Base-by-base conservation (phyloP, 2,329 filamentous ascomycete genomes). In the Ascochyta fabae region DNA sequence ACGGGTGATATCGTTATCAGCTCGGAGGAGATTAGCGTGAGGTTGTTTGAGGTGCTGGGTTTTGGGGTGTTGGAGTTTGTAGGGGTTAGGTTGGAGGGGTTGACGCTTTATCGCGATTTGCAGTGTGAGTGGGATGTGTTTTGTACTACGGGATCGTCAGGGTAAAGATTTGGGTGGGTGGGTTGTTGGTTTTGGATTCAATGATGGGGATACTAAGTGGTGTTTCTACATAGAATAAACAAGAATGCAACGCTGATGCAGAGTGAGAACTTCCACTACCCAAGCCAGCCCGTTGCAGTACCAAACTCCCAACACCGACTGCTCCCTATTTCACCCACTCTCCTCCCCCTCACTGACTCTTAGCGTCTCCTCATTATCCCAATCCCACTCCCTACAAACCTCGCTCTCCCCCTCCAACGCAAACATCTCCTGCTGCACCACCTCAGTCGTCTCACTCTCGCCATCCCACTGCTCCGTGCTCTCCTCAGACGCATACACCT, bases 401-500 rank as follows among this genome's bases (percentile, higher is more conserved):
- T 57, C 54, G 15, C 43, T 53, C 35, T 57, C 48, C 1, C 44
- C 54, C 40, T 57, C 54, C 33, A 57, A 22, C 48, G 54, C 54
- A 44, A 57, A 48, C 54, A 57, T 57, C 34, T 57, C 54, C 34
- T 52, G 48, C 54, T 48, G 43, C 44, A 57, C 8, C 12, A 57
- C 54, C 29, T 57, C 54, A 0, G 54, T 57, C 22, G 54, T 57
- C 39, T 52, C 54, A n/a, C 54, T 57, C 54, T 57, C 54, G n/a
- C 54, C 54, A 38, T 57, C 54, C 35, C 41, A 53, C 36, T 58
- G 49, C 46, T 49, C 49, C 31, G 24, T 23, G 15, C 43, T 26
- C 42, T 58, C 55, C 38, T 58, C 55, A 6, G 34, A 16, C 33
- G 50, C 55, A 58, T 58, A 58, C 42, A 58, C 55, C 46, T 58